Percentiles rank a stretch among this genome's conserved stretches.
These are phyloP conservation scores for Neurospora sp. DNA, from an alignment of 495 filamentous ascomycete genomes.

Conservation along the genomic window DNA sequence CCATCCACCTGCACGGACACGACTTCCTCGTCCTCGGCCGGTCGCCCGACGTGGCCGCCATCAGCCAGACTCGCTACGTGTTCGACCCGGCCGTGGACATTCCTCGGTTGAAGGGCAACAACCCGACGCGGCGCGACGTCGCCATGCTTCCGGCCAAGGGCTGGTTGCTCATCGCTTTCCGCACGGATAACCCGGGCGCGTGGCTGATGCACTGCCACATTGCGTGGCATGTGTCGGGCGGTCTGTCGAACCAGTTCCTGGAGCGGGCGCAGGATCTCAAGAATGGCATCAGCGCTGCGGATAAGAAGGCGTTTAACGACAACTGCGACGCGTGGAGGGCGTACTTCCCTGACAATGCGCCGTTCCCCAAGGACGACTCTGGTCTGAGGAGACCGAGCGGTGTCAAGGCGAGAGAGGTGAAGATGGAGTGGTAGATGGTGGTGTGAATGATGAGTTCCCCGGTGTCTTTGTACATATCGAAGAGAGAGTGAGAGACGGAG, in stretches of 20 bases:
- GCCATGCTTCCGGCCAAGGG: slow-evolving; percentile 37
- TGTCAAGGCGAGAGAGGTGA: slow-evolving; percentile 5
- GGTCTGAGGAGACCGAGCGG: slow-evolving; percentile 10
- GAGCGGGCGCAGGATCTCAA: slow-evolving; percentile 28
- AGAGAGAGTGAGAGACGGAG: too few species aligned
- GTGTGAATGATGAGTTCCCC: too few species aligned
- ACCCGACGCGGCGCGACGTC: slow-evolving; percentile 52
- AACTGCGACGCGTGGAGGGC: slow-evolving; percentile 18
- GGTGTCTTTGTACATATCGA: background rate
- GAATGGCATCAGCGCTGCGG: slow-evolving; percentile 7
- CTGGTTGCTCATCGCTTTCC: slow-evolving; percentile 43
- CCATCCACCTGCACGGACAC: slow-evolving; percentile 42
- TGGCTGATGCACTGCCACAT: slow-evolving; percentile 53
- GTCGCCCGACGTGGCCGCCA: slow-evolving; percentile 14
- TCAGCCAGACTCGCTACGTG: slow-evolving; percentile 10
- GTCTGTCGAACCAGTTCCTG: slow-evolving; percentile 38
- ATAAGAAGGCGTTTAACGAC: slow-evolving; percentile 10
- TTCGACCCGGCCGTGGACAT: slow-evolving; percentile 25
- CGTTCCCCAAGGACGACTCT: slow-evolving; percentile 18
- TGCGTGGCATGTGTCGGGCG: slow-evolving; percentile 42
- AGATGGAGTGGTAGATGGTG: background rate
- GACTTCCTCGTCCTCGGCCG: slow-evolving; percentile 48
- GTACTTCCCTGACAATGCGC: slow-evolving; percentile 14
- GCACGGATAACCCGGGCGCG: slow-evolving; percentile 45
- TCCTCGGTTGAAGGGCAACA: slow-evolving; percentile 27